Evolutionary conservation across 768 basidiomycete genomes (phyloP), one percentile per base, ranked within the genome.

Genomic region (Daedaleopsis nitida): DNA sequence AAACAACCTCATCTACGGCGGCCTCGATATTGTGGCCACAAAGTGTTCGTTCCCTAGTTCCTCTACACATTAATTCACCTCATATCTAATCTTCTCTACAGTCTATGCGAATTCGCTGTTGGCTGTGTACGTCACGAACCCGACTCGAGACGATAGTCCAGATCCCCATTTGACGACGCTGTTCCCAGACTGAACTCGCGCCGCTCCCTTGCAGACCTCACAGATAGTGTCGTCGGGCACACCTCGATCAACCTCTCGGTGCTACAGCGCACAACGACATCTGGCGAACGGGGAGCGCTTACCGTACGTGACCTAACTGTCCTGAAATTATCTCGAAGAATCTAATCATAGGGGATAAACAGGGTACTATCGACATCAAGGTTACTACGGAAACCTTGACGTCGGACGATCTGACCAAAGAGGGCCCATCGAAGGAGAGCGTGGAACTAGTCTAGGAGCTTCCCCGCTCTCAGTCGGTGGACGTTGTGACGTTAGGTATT

Each of bases 81-180:
- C n/a, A n/a, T n/a, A n/a, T n/a, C n/a, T n/a, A n/a, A n/a, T n/a
- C 6, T 10, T 5, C 2, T 34, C 38, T 42, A 5, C 51, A 62
- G 61, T 58, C 24, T 62, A 62, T n/a, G 61, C 61, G 4, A 62
- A 62, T 52, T 44, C 61, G 5, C 37, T 62, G 45, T 48, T 62
- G 61, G 61, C 61, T 13, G 61, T 58, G 61, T 62, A 42, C 34
- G 59, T 45, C 13, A 13, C 39, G 3, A 2, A 10, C 11, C 13
- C 39, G 39, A 13, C 5, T 42, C 5, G 39, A 1, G 8, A 17
- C 21, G 39, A 13, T n/a, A n/a, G n/a, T n/a, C n/a, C n/a, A n/a
- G n/a, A n/a, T n/a, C n/a, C n/a, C n/a, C n/a, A n/a, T 42, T 10
- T 13, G 3, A 42, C 39, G 39, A 13, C 3, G 11, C 39, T 42